These are phyloP conservation scores for Ophiostoma piceae DNA, from an alignment of 2,329 filamentous ascomycete species.

Conservation along the genomic window DNA sequence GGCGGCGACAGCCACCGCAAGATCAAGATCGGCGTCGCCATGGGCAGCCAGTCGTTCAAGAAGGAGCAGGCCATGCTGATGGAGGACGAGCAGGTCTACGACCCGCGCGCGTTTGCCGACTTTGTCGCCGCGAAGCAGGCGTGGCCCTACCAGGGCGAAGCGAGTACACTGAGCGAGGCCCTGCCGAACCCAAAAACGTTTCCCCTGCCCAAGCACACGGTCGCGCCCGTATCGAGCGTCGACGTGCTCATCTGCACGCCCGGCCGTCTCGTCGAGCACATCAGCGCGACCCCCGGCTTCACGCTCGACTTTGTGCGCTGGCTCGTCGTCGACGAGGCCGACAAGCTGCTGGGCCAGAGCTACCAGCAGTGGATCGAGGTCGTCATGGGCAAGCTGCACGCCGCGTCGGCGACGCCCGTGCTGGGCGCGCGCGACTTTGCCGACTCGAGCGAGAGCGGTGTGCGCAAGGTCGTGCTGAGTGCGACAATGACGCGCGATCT, in stretches of 20 bases:
- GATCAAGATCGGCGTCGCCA: slow-evolving; percentile 72
- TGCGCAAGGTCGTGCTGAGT: slow-evolving; percentile 81
- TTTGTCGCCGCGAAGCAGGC: slow-evolving; percentile 34
- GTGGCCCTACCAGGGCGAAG: neutral
- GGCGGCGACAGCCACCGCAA: slow-evolving; percentile 38
- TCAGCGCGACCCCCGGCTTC: slow-evolving; percentile 79
- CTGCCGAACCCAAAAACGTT: slow-evolving; percentile 36
- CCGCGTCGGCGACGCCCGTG: slow-evolving; percentile 33
- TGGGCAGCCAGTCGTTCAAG: slow-evolving; percentile 73
- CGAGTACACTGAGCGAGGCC: slow-evolving; percentile 32
- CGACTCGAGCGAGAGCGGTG: slow-evolving; percentile 47
- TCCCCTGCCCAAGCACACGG: slow-evolving; percentile 49
- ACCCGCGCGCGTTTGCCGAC: slow-evolving; percentile 53
- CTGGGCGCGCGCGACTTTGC: slow-evolving; percentile 51
- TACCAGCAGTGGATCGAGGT: slow-evolving; percentile 85
- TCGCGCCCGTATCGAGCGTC: slow-evolving; percentile 63
- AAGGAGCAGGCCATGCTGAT: slow-evolving; percentile 51
- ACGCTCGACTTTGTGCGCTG: slow-evolving; percentile 71
- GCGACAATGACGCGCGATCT: slow-evolving; percentile 89
- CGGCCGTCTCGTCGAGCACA: slow-evolving; percentile 84
- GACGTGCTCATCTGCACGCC: slow-evolving; percentile 90
- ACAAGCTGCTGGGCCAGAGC: slow-evolving; percentile 83
- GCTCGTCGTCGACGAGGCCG: slow-evolving; percentile 90
- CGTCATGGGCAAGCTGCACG: slow-evolving; percentile 56
- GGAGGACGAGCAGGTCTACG: slow-evolving; percentile 52